phyloP scores from a whole-genome alignment of 1,284 basidiomycete species.

The Boletus putidus region DNA sequence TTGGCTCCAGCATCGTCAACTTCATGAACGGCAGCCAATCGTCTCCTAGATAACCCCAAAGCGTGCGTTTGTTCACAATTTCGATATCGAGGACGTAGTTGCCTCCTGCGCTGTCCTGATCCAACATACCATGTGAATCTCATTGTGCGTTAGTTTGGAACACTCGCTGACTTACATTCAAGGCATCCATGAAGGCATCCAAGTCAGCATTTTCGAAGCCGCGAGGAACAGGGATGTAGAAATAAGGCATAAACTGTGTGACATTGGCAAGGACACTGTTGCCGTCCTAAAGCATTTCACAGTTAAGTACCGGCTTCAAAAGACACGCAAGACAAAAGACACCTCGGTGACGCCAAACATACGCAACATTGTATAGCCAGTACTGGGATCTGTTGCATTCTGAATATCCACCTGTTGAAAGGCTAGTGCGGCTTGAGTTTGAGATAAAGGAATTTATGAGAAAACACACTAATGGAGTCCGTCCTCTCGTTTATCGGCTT shows the following conservation, averaged over 20 bases:
- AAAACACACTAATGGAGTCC: conserved; percentile 58
- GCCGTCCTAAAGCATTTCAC: conserved; percentile 54
- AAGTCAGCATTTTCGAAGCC: conserved; percentile 76
- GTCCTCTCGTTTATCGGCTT: conserved; percentile 55
- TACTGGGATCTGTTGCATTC: conserved; percentile 56
- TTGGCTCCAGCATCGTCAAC: conserved; percentile 72
- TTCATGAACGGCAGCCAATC: conserved; percentile 80
- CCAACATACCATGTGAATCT: conserved; percentile 7
- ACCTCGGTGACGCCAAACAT: conserved; percentile 91
- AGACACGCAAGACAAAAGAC: neutral
- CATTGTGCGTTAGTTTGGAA: neutral
- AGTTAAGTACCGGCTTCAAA: conserved; percentile 1
- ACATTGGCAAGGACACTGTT: conserved; percentile 86
- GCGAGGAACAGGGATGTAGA: conserved; percentile 83
- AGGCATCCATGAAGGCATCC: conserved; percentile 59
- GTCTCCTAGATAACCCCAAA: conserved; percentile 89
- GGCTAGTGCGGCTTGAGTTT: conserved; percentile 43
- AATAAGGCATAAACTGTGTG: conserved; percentile 85
- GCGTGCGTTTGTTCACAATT: conserved; percentile 65
- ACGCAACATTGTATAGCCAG: conserved; percentile 56
- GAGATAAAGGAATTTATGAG: neutral
- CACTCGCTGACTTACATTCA: conserved; percentile 64
- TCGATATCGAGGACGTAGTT: conserved; percentile 58
- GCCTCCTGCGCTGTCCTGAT: conserved; percentile 36
- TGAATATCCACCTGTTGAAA: conserved; percentile 97